phyloP scores from a whole-genome alignment of 805 yeast species.

The Nakazawaea anatomiae region DNA sequence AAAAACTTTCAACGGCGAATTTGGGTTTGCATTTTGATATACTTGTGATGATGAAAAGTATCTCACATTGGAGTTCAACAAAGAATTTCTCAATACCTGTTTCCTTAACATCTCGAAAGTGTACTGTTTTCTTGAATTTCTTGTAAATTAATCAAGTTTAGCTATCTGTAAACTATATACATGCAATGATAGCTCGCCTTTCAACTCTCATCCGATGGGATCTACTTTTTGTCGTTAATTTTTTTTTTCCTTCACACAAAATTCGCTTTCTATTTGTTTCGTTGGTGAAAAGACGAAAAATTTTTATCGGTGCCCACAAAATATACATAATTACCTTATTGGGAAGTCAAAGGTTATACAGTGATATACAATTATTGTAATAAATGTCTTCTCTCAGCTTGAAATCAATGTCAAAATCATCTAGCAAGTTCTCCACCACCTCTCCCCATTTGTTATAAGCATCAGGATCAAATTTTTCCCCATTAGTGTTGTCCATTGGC shows the following conservation, averaged over 20 bases:
- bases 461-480: neutral
- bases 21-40: slow-evolving; percentile 24
- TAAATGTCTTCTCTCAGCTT: slow-evolving; percentile 15
- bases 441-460: slow-evolving; percentile 19
- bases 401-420: slow-evolving; percentile 12
- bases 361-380: slow-evolving; percentile 15
- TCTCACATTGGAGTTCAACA: neutral
- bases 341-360: slow-evolving; percentile 16
- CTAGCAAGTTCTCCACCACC: slow-evolving; percentile 16
- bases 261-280: no score
- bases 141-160: no score
- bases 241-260: neutral
- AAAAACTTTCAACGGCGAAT: slow-evolving; percentile 87
- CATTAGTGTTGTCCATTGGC: slow-evolving; percentile 11
- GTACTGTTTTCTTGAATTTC: neutral
- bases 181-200: neutral
- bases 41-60: neutral
- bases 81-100: slow-evolving; percentile 1
- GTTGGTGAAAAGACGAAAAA: no score
- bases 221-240: neutral
- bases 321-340: no score
- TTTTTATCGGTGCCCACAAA: no score
- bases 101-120: slow-evolving; percentile 5
- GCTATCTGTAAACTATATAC: neutral
- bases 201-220: neutral